A percentile compares a stretch with the other conserved stretches of the same genome.
These are phyloP conservation scores for Nicotiana attenuata DNA, from an alignment of 257 asterid species.

Conservation along the genomic window DNA sequence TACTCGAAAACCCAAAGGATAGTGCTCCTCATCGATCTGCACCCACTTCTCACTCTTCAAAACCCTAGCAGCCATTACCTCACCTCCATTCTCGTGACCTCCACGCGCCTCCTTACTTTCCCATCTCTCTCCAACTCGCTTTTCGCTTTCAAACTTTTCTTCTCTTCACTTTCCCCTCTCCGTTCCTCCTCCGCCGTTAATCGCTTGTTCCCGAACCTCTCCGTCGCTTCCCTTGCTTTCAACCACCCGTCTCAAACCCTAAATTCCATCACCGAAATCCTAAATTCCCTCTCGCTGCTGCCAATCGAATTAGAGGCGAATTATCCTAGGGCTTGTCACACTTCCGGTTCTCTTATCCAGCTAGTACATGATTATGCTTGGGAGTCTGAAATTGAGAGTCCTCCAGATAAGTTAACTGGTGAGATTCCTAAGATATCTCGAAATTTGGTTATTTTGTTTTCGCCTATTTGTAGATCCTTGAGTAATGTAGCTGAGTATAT, in stretches of 20 bases:
- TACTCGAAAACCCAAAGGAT: slow-evolving; percentile 64
- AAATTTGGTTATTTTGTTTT: slow-evolving; percentile 68
- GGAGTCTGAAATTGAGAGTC: slow-evolving; percentile 49
- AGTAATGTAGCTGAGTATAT: slow-evolving; percentile 29
- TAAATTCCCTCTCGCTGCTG: slow-evolving; percentile 25
- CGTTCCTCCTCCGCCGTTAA: slow-evolving; percentile 46
- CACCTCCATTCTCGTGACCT: slow-evolving; percentile 40
- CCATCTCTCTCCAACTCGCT: slow-evolving; percentile 57
- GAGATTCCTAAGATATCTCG: slow-evolving; percentile 27
- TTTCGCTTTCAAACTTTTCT: slow-evolving; percentile 65
- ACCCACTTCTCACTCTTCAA: slow-evolving; percentile 50
- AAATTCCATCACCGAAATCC: slow-evolving; percentile 38
- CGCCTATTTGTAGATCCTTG: slow-evolving; percentile 40
- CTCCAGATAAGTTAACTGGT: slow-evolving; percentile 28
- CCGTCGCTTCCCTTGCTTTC: slow-evolving; percentile 32
- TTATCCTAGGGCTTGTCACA: slow-evolving; percentile 28
- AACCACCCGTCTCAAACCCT: slow-evolving; percentile 30
- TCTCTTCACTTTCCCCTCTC: slow-evolving; percentile 76
- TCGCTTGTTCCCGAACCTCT: slow-evolving; percentile 21
- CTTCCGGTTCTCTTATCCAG: slow-evolving; percentile 57
- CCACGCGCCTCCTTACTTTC: slow-evolving; percentile 56
- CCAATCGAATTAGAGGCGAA: slow-evolving; percentile 11
- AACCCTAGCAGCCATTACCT: slow-evolving; percentile 45
- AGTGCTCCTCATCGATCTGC: slow-evolving; percentile 71
- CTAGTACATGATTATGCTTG: slow-evolving; percentile 61